These are phyloP conservation scores for Metschnikowia shivogae DNA, from an alignment of 805 yeast species.

Conservation along the genomic window DNA sequence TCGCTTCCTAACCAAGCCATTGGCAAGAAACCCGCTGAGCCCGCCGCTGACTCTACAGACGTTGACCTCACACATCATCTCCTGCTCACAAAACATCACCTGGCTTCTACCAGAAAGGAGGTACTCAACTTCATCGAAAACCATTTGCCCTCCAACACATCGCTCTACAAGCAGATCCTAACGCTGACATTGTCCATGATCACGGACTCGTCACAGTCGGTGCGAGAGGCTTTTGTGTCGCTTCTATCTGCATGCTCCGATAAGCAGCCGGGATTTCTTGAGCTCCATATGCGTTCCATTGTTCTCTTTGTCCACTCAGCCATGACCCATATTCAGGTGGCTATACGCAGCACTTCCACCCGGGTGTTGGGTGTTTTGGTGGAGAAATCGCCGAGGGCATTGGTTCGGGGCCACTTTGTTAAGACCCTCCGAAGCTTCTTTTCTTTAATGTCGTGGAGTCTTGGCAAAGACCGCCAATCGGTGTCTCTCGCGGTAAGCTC, in stretches of 20 bases:
- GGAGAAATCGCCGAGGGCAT: slow-evolving; percentile 48
- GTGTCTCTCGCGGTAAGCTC: slow-evolving; percentile 33
- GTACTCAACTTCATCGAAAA: slow-evolving; percentile 52
- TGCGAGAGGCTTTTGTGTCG: slow-evolving; percentile 53
- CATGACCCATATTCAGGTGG: slow-evolving; percentile 85
- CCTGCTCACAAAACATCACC: slow-evolving; percentile 72
- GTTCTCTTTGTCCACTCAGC: slow-evolving; percentile 82
- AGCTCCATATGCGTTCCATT: slow-evolving; percentile 54
- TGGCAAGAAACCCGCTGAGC: slow-evolving; percentile 15
- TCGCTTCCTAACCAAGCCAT: slow-evolving; percentile 45
- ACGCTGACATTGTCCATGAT: slow-evolving; percentile 58
- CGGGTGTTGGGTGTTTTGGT: slow-evolving; percentile 59
- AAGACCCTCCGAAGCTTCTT: slow-evolving; percentile 66
- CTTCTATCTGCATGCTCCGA: slow-evolving; percentile 46
- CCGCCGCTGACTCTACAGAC: slow-evolving; percentile 23
- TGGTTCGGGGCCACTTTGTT: slow-evolving; percentile 62
- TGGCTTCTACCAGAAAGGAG: slow-evolving; percentile 66
- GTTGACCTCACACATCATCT: slow-evolving; percentile 56
- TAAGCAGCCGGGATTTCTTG: slow-evolving; percentile 51
- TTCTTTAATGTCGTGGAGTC: slow-evolving; percentile 72
- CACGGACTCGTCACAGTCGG: slow-evolving; percentile 61
- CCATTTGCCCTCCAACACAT: slow-evolving; percentile 49
- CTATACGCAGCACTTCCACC: slow-evolving; percentile 71
- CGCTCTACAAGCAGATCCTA: slow-evolving; percentile 54
- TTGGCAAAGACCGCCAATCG: slow-evolving; percentile 35